A percentile compares a stretch with the other conserved stretches of the same genome.
phyloP scores from a whole-genome alignment of 148 eudicot genomes.

The Mesembryanthemum crystallinum region DNA sequence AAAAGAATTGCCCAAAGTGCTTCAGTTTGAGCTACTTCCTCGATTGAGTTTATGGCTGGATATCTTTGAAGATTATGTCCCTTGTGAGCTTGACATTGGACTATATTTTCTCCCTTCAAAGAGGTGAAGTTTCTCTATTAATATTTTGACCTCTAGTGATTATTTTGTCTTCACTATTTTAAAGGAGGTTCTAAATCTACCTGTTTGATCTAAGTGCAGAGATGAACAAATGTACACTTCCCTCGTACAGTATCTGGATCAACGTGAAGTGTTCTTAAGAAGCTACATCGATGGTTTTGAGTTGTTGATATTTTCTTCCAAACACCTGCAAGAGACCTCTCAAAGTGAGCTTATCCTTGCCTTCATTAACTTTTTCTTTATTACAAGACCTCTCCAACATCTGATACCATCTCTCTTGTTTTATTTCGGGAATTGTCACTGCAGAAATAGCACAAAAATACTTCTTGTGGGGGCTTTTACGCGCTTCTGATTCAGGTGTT shows the following conservation, averaged over 20 bases:
- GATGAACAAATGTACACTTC: slow-evolving; percentile 23
- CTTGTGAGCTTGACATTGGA: slow-evolving; percentile 55
- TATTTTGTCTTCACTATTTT: neutral
- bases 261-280: slow-evolving; percentile 40
- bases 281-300: slow-evolving; percentile 41
- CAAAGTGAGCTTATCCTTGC: slow-evolving; percentile 42
- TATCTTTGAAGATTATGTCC: slow-evolving; percentile 45
- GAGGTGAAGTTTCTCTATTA: slow-evolving; percentile 31
- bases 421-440: neutral
- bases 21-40: slow-evolving; percentile 47
- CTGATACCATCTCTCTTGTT: neutral
- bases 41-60: slow-evolving; percentile 31
- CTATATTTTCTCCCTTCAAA: slow-evolving; percentile 56
- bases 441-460: slow-evolving; percentile 28
- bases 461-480: slow-evolving; percentile 48
- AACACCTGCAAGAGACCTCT: slow-evolving; percentile 34
- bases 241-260: slow-evolving; percentile 42
- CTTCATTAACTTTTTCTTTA: neutral
- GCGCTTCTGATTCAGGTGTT: neutral
- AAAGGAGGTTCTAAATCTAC: slow-evolving; percentile 1
- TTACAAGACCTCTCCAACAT: neutral
- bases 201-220: slow-evolving; percentile 31
- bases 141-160: neutral
- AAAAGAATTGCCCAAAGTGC: slow-evolving; percentile 46
- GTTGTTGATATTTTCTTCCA: slow-evolving; percentile 58